Percentiles rank a stretch among this genome's conserved stretches.
These are phyloP conservation scores for Xylaria arbuscula DNA, from an alignment of 2,329 filamentous ascomycete genomes.

Conservation along the genomic window DNA sequence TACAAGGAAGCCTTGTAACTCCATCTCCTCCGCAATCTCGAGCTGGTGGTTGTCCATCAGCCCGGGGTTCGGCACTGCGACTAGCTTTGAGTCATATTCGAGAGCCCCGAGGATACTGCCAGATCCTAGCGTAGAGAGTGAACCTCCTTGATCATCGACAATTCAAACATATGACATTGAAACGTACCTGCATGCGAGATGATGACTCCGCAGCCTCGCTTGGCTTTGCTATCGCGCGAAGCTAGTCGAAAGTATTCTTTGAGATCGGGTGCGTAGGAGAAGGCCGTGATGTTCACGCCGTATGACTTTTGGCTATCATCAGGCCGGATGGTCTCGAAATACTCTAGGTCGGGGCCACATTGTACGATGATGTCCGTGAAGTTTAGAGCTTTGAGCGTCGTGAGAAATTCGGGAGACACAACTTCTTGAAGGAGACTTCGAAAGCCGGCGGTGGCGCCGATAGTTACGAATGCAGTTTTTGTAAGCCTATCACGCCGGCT, in stretches of 20 bases:
- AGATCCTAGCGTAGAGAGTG: constrained; percentile 69
- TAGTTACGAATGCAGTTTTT: constrained; percentile 81
- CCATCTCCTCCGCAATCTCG: constrained; percentile 83
- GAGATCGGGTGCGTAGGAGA: constrained; percentile 75
- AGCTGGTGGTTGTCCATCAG: constrained; percentile 92
- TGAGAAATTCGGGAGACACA: constrained; percentile 71
- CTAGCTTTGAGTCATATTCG: constrained; percentile 77
- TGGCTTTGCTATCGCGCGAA: constrained; percentile 50
- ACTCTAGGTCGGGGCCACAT: constrained; percentile 76
- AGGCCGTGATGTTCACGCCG: constrained; percentile 67
- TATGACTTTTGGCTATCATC: constrained; percentile 44
- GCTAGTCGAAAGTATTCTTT: constrained; percentile 67
- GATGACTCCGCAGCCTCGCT: constrained; percentile 73
- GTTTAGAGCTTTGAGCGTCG: constrained; percentile 64
- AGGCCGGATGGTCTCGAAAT: constrained; percentile 58
- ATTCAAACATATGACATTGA: background rate
- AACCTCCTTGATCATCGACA: background rate
- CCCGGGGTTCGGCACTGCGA: constrained; percentile 86
- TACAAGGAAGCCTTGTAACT: constrained; percentile 80
- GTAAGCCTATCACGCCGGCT: constrained; percentile 14
- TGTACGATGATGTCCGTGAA: constrained; percentile 83
- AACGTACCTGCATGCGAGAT: constrained; percentile 87
- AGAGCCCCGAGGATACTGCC: constrained; percentile 89
- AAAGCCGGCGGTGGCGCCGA: constrained; percentile 92
- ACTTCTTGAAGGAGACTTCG: constrained; percentile 74